Base-by-base conservation (phyloP, 257 asterid genomes). In the Ilex aquifolium region DNA sequence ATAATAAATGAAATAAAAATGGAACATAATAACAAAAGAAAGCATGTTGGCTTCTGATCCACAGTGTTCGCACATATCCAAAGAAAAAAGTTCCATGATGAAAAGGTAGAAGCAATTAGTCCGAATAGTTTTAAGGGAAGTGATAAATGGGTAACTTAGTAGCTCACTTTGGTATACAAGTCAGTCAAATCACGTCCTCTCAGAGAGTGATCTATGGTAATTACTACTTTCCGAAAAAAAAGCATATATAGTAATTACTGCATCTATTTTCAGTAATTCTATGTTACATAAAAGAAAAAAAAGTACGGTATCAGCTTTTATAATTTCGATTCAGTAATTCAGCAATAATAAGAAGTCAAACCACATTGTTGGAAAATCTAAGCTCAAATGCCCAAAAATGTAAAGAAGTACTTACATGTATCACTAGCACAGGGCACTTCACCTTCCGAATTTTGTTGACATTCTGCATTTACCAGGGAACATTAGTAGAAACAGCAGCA, bases 401-500 rank as follows among this genome's bases (percentile, higher is more conserved):
- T 31, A 6, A 21, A 69, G 69, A 69, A 65, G 63, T 48, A 81
- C 96, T 92, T 87, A 92, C 99, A 79, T 92, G 99, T 74, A 92
- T 89, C 61, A 92, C 96, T 32, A 89, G 97, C 77, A 81, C 95
- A 10, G 99, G 97, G 62, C 83, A 86, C 70, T 92, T 89, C 81
- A 92, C 99, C 86, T 83, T 89, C 76, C 81, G 86, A 62, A 92
- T 89, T 76, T 92, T 87, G 74, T 92, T 85, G 61, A 87, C 86
- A 74, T 92, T 92, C 99, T 92, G 97, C 96, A 80, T 36, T 71
- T 67, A 56, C 31, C 67, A 16, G 69, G 29, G 72, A 4, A 42
- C 31, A 16, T 68, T 66, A 76, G 56, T 49, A 65, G 6, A 70
- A 61, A 21, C 36, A 44, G 56, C 46, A 42, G 46, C 63, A 60